Evolutionary conservation across 2,329 filamentous ascomycete genomes (phyloP).

Genomic region (Chrysoporthe puriensis): DNA sequence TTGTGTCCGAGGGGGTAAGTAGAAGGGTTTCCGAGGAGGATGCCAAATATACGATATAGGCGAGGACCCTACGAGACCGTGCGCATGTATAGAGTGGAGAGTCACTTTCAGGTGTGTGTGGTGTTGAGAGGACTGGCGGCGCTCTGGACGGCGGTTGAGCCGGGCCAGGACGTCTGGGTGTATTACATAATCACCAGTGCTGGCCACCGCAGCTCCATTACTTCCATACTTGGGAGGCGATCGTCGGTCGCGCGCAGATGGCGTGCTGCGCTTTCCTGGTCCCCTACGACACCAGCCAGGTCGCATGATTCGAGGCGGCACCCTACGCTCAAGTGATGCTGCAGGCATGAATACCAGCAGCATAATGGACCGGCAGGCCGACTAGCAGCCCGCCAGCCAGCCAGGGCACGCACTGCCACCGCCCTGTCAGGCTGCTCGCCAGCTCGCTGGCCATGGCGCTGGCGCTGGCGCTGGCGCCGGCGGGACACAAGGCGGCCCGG

Average conservation of each 20-base stretch:
- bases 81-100: neutral
- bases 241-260: neutral
- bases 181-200: neutral
- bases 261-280: slow-evolving; percentile 6
- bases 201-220: neutral
- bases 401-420: no score
- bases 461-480: no score
- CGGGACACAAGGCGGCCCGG: no score
- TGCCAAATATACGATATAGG: neutral
- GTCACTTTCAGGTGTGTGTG: neutral
- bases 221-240: neutral
- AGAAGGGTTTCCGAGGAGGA: neutral
- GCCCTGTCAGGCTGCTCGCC: no score
- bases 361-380: neutral
- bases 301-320: slow-evolving; percentile 1
- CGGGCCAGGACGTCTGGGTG: neutral
- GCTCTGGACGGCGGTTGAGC: neutral
- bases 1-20: neutral
- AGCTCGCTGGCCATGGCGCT: no score
- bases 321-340: neutral
- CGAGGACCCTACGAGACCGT: no score
- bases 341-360: neutral
- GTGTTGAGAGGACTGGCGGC: neutral
- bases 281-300: neutral
- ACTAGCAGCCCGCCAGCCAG: neutral